Evolutionary conservation across 169 alveolate species (phyloP).

Genomic region (Fabrea salina): DNA sequence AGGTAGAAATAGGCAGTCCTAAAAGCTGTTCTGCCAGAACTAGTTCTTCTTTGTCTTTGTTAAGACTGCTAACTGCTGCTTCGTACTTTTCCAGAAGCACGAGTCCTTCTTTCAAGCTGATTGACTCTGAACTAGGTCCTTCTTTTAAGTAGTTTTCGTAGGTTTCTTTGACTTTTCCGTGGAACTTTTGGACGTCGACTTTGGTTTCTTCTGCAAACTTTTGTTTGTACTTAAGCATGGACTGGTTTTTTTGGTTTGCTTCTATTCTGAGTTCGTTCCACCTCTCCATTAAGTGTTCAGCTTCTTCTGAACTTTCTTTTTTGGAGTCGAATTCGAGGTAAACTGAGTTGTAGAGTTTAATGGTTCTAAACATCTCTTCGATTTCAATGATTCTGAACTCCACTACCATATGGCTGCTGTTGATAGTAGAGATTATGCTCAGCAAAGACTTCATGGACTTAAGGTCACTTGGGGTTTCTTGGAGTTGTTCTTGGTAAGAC

Average conservation of each 20-base stretch:
- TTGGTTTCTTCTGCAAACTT: slow-evolving; percentile 81
- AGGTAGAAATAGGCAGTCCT: slow-evolving; percentile 86
- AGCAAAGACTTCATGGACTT: slow-evolving; percentile 80
- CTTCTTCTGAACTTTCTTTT: slow-evolving; percentile 67
- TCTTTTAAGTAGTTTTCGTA: slow-evolving; percentile 70
- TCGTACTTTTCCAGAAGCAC: slow-evolving; percentile 60
- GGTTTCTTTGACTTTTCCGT: slow-evolving; percentile 63
- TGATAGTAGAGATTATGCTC: slow-evolving; percentile 77
- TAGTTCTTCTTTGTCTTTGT: slow-evolving; percentile 79
- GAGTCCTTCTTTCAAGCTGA: slow-evolving; percentile 85
- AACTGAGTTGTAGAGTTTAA: slow-evolving; percentile 78
- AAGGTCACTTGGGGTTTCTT: slow-evolving; percentile 77
- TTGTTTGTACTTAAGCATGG: slow-evolving; percentile 71
- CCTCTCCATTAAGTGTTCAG: slow-evolving; percentile 57
- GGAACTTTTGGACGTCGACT: slow-evolving; percentile 71
- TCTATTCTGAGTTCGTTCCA: slow-evolving; percentile 78
- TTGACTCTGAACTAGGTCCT: slow-evolving; percentile 87
- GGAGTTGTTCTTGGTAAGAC: slow-evolving; percentile 61
- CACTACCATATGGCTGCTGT: slow-evolving; percentile 86
- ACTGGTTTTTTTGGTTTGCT: slow-evolving; percentile 81
- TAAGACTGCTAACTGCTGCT: slow-evolving; percentile 62
- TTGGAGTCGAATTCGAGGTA: slow-evolving; percentile 35
- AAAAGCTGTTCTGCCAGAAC: slow-evolving; percentile 88
- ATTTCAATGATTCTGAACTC: slow-evolving; percentile 88
- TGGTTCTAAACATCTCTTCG: slow-evolving; percentile 88